Percentiles rank a stretch among this genome's conserved stretches.
phyloP scores from a whole-genome alignment of 768 basidiomycete species.

The Boletellus ananiceps region DNA sequence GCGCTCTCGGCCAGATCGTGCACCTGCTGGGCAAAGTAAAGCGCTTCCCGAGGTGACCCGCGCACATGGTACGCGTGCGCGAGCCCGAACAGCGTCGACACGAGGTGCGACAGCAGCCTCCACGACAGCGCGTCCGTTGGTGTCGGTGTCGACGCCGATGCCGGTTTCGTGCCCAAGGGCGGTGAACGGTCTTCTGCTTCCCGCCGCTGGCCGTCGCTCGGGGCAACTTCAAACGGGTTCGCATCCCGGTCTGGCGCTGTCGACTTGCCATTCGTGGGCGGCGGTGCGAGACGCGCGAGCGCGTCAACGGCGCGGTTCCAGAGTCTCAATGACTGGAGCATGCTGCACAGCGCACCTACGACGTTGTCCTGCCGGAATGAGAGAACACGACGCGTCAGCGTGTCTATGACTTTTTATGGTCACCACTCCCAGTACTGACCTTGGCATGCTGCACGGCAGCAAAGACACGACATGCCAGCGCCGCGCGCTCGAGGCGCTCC shows the following conservation, averaged over 20 bases:
- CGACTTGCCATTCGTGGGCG: constrained; percentile 26
- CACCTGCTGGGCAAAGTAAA: constrained; percentile 79
- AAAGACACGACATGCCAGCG: constrained; percentile 66
- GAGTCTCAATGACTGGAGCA: constrained; percentile 68
- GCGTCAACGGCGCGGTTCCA: constrained; percentile 79
- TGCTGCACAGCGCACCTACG: constrained; percentile 48
- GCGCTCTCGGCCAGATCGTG: constrained; percentile 66
- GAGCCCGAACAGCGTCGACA: constrained; percentile 62
- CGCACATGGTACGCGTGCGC: constrained; percentile 60
- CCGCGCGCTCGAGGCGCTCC: constrained; percentile 59
- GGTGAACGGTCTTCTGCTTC: neutral
- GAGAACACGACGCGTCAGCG: neutral
- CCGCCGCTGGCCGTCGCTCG: neutral
- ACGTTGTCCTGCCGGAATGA: constrained; percentile 51
- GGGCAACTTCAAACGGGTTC: constrained; percentile 56
- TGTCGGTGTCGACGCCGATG: neutral
- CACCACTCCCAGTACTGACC: constrained; percentile 33
- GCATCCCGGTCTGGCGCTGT: constrained; percentile 29
- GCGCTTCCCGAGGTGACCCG: constrained; percentile 81
- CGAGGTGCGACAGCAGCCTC: constrained; percentile 69
- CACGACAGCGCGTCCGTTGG: constrained; percentile 62
- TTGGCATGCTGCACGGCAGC: constrained; percentile 63
- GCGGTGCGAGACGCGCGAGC: constrained; percentile 55
- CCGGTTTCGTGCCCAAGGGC: constrained; percentile 9
- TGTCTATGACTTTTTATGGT: too few species aligned